Percentiles rank a stretch among this genome's conserved stretches.
phyloP scores from a whole-genome alignment of 192 early-diverging fungal species.

The Coemansia sp. region DNA sequence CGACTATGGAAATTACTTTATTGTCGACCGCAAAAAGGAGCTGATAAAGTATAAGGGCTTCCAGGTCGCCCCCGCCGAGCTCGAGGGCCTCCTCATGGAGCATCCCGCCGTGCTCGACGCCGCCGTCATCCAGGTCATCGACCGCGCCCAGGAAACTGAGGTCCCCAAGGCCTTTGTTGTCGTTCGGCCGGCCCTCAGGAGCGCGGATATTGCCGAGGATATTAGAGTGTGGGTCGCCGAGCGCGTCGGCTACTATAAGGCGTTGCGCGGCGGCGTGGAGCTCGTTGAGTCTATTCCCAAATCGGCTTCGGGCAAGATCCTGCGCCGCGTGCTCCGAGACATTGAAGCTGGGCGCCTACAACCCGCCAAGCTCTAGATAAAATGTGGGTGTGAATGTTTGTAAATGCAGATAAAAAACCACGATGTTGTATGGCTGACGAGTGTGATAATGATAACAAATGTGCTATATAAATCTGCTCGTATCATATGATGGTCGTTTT shows the following conservation, averaged over 20 bases:
- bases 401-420: no score
- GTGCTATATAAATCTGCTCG: no score
- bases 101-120: conserved; percentile 52
- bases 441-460: no score
- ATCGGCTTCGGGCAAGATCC: conserved; percentile 77
- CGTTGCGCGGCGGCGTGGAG: conserved; percentile 72
- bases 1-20: conserved; percentile 58
- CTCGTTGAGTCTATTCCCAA: conserved; percentile 74
- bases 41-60: conserved; percentile 66
- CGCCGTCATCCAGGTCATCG: conserved; percentile 65
- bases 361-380: conserved; percentile 19
- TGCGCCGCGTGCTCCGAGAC: conserved; percentile 64
- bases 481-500: no score
- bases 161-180: conserved; percentile 83
- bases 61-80: no score
- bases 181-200: conserved; percentile 38
- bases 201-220: conserved; percentile 36
- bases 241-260: conserved; percentile 74
- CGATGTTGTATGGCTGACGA: no score
- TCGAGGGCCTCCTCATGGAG: no score
- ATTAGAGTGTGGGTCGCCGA: conserved; percentile 58
- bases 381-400: no score
- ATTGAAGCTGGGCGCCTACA: conserved; percentile 15
- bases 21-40: conserved; percentile 82
- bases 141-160: conserved; percentile 62